Evolutionary conservation across 1,139 yeast genomes (phyloP), one percentile per base, ranked within the genome.

Genomic region (Citeromyces hawaiiensis): DNA sequence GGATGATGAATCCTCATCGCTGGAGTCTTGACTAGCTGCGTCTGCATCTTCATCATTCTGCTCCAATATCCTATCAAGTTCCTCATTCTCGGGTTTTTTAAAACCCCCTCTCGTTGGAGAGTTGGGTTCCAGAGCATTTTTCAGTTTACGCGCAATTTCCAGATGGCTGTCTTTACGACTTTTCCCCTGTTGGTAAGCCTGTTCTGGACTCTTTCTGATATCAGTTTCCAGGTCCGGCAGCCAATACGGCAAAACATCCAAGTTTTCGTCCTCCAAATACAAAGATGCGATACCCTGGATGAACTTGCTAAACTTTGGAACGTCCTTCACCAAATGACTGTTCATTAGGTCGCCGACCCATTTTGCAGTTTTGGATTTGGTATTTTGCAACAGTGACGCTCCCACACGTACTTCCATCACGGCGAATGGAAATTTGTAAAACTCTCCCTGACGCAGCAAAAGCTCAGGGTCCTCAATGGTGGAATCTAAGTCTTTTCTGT

Each of bases 191-290:
- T 53, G 63, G 50, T 75, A 77, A 1, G 86, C 86, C 50, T 77
- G 82, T 47, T 75, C 76, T 15, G 93, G 93, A 50, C 81, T 81
- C 46, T 72, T 72, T 49, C 85, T 72, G 48, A 82, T 79, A 52
- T 83, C 95, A 42, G 66, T 68, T 54, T 91, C 97, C 50, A 91
- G 66, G 46, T 88, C 96, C 45, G 93, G 86, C 50, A 86, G 70
- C 98, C 98, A 91, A 58, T 86, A 83, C 40, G 98, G 98, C 47
- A 91, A 67, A 47, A 81, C 77, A 53, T 87, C 96, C 53, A 91
- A 70, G 51, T 83, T 80, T 52, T 88, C 96, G 55, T 85, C 94
- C 56, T 88, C 97, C 43, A 86, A 72, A 56, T 80, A 91, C 46
- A 91, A 68, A 2, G 86, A 70, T 5, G 96, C 88, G 46, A 87